A percentile compares a stretch with the other conserved stretches of the same genome.
Conservation (phyloP, 108 stramenopile species). For the Asterionellopsis glacialis region DNA sequence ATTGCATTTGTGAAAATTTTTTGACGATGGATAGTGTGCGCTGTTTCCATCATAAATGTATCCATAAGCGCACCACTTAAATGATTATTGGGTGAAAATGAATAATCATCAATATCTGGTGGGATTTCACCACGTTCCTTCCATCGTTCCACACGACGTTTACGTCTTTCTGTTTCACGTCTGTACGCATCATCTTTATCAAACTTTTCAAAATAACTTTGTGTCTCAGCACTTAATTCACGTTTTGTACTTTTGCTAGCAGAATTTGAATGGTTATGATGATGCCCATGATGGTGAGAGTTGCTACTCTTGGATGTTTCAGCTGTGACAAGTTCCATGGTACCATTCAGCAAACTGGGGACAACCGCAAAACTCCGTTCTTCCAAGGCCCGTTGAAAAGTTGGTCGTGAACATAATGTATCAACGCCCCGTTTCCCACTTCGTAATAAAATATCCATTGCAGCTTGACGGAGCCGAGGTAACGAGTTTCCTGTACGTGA, state of each 20-base stretch:
- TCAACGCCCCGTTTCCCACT: constrained; percentile 41
- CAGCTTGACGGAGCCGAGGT: constrained; percentile 59
- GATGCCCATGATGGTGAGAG: background rate
- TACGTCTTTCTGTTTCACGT: constrained; percentile 20
- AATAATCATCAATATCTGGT: too few species aligned
- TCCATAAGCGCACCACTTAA: too few species aligned
- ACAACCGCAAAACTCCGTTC: constrained; percentile 44
- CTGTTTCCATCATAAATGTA: too few species aligned
- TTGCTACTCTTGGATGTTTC: background rate
- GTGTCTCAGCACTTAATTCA: background rate
- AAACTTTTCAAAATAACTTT: constrained; percentile 13
- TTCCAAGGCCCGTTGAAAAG: constrained; percentile 40
- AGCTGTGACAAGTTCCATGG: constrained; percentile 35
- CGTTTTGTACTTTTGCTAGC: constrained; percentile 14
- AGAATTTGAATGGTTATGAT: background rate
- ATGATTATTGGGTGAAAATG: too few species aligned
- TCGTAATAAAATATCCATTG: constrained; percentile 60
- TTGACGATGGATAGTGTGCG: too few species aligned
- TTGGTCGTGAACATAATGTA: constrained; percentile 31
- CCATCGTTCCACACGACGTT: constrained; percentile 15
- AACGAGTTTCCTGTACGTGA: constrained; percentile 57
- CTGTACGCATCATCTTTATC: constrained; percentile 17
- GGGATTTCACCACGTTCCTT: background rate
- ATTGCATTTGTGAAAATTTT: too few species aligned
- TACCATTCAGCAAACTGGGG: constrained; percentile 60